Percentiles rank a stretch among this genome's conserved stretches.
Conservation (phyloP, 2,329 filamentous ascomycete genomes). For the Cladobotryum mycophilum region DNA sequence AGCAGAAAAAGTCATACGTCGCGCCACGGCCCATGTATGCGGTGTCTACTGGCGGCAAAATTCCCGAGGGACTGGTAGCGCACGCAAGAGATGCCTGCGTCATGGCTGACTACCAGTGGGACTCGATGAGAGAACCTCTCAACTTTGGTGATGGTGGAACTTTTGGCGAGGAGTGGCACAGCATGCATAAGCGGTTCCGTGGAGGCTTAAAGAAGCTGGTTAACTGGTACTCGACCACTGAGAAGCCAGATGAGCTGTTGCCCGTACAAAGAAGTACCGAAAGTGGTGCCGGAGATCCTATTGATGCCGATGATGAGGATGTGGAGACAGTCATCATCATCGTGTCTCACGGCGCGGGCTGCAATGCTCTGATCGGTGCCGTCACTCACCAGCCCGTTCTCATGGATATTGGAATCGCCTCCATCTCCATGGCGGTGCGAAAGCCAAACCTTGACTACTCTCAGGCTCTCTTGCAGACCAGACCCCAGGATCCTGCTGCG, state of each 20-base stretch:
- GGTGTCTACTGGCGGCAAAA: constrained; percentile 70
- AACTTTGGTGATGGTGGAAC: constrained; percentile 84
- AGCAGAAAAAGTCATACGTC: constrained; percentile 51
- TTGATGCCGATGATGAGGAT: constrained; percentile 48
- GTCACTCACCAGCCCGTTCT: constrained; percentile 88
- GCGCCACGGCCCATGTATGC: constrained; percentile 78
- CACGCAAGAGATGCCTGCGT: constrained; percentile 85
- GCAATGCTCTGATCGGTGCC: constrained; percentile 89
- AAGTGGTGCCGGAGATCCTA: constrained; percentile 20
- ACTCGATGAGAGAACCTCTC: constrained; percentile 73
- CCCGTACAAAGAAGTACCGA: constrained; percentile 29
- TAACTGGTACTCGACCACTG: constrained; percentile 67
- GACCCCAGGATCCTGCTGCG: constrained; percentile 16
- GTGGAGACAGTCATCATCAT: constrained; percentile 76
- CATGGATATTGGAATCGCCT: constrained; percentile 83
- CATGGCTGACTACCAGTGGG: constrained; percentile 91
- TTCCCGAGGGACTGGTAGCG: constrained; percentile 80
- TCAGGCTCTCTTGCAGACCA: constrained; percentile 24
- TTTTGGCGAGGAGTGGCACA: constrained; percentile 89
- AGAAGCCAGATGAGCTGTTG: constrained; percentile 45
- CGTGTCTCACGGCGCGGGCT: constrained; percentile 91
- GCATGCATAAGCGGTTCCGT: constrained; percentile 88
- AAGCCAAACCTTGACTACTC: constrained; percentile 41
- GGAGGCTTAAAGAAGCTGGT: constrained; percentile 72
- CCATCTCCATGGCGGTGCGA: constrained; percentile 78